Base-by-base conservation (phyloP, 2,329 filamentous ascomycete genomes). In the Fusarium sp. region DNA sequence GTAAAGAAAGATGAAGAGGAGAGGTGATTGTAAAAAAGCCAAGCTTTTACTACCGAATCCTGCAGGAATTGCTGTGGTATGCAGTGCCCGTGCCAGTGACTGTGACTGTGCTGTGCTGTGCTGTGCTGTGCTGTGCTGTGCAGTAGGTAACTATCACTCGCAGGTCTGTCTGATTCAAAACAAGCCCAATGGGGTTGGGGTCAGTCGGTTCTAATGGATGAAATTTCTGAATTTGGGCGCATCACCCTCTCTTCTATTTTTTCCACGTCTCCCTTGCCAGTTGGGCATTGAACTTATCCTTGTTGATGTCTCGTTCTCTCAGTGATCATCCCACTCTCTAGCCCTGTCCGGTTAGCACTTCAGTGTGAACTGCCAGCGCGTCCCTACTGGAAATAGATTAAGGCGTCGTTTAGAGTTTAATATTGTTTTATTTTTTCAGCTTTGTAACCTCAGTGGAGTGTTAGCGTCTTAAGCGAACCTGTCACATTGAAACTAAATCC, bases 341-440 rank as follows among this genome's bases (percentile, higher is more conserved):
- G 24, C 50, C 50, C 24, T 16, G 18, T 43, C 18, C 11, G 43
- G 53, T 56, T 56, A 38, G 43, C 15, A 20, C 43, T 22, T 4
- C 8, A 15, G 29, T 15, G 12, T 27, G 18, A 22, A 50, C 5
- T 27, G 34, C 34, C 50, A 43, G 18, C 34, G 34, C 50, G n/a
- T 42, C 50, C 50, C 50, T 53, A 38, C 50, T 42, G 22, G 50
- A 53, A 42, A 53, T 40, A 42, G 50, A 53, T 53, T 53, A 53
- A 43, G 38, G 34, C 50, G 38, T 53, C 50, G 24, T 53, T 52
- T 53, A 53, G 50, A 53, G 50, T 53, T 53, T 43, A 53, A 53
- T 43, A 53, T 42, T 43, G 24, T 53, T 27, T 34, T 43, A 53
- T 53, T 42, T 53, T 53, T 29, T 53, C 50, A 53, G 50, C 50